Evolutionary conservation across 768 basidiomycete species (phyloP), one percentile per base, ranked within the genome.

Genomic region (Lepiota subincarnata): DNA sequence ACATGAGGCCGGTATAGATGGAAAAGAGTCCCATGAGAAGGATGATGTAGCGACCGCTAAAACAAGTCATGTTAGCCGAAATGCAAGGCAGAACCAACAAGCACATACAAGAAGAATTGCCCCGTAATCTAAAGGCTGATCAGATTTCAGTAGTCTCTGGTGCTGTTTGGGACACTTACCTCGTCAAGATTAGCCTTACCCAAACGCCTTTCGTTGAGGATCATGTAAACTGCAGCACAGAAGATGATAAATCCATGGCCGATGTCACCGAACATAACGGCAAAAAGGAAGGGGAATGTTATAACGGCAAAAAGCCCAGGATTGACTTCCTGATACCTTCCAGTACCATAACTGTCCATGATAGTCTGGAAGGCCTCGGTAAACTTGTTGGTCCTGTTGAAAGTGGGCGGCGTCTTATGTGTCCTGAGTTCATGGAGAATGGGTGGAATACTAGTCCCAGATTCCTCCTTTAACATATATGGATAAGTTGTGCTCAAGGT

Each of bases 211-310:
- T 99, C 97, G n/a, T 80, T 75, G 50, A 87, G 51, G 65, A 98
- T 92, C 91, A 98, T 93, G 55, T 81, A 84, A 1, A 86, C 53
- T 2, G 92, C 96, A 14, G 86, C 82, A 38, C 79, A 63, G 58
- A 89, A 78, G 61, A 91, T 88, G 63, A 98, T 84, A 56, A 82
- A 74, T 26, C 93, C 97, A 70, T 99, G 97, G 2, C 97, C 97
- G 64, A 98, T 90, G 70, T 99, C 97, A 63, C 97, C 97, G 66
- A 99, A 99, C 97, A 99, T 99, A 73, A 99, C 92, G 4, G 93
- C 96, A 63, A 98, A 99, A 60, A 99, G 71, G 83, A 99, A 98
- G 0, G 97, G 97, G 83, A 97, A 97, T 1, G 94, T 97, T 60
- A 89, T 74, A 60, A 91, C 75, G 0, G 92, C 92, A 69, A 96